A percentile compares a stretch with the other conserved stretches of the same genome.
Evolutionary conservation across 352 stramenopile genomes (phyloP).

Genomic region (Phytophthora chlamydospora): DNA sequence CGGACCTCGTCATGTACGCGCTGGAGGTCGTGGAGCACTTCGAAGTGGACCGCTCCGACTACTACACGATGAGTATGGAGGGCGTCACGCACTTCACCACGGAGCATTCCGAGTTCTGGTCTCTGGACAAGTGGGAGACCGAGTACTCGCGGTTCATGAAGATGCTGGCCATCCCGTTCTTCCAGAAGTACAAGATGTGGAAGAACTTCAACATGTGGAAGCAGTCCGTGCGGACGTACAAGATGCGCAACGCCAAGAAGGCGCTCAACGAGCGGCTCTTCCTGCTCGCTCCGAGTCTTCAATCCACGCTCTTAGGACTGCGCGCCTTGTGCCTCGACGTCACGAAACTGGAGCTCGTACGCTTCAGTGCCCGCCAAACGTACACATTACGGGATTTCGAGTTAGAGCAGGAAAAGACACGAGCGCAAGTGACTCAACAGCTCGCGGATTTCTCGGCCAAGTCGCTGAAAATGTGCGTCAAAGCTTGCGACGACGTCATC

Average conservation of each 20-base stretch:
- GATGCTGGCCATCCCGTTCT: conserved; percentile 92
- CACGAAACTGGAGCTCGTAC: conserved; percentile 64
- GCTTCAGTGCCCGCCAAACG: conserved; percentile 69
- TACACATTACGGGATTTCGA: conserved; percentile 88
- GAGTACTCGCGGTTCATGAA: conserved; percentile 92
- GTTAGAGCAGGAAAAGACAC: conserved; percentile 63
- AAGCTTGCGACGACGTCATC: conserved; percentile 92
- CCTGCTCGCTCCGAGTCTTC: conserved; percentile 84
- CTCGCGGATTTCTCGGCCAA: conserved; percentile 67
- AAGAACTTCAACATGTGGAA: conserved; percentile 96
- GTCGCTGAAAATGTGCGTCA: conserved; percentile 85
- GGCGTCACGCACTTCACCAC: conserved; percentile 94
- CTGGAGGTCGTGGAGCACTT: conserved; percentile 86
- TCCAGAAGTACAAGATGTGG: conserved; percentile 93
- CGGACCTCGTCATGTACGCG: conserved; percentile 82
- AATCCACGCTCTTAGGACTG: conserved; percentile 81
- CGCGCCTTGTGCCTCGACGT: conserved; percentile 79
- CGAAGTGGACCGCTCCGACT: conserved; percentile 83
- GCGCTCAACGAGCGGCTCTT: conserved; percentile 88
- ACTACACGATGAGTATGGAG: conserved; percentile 93
- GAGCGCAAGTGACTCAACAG: conserved; percentile 57
- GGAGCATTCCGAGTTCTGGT: conserved; percentile 90
- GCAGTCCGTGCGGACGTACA: conserved; percentile 80
- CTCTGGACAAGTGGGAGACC: conserved; percentile 92
- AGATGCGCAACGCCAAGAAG: conserved; percentile 88